Evolutionary conservation across 345 rosid genomes (phyloP).

Genomic region (Sonneratia caseolaris): DNA sequence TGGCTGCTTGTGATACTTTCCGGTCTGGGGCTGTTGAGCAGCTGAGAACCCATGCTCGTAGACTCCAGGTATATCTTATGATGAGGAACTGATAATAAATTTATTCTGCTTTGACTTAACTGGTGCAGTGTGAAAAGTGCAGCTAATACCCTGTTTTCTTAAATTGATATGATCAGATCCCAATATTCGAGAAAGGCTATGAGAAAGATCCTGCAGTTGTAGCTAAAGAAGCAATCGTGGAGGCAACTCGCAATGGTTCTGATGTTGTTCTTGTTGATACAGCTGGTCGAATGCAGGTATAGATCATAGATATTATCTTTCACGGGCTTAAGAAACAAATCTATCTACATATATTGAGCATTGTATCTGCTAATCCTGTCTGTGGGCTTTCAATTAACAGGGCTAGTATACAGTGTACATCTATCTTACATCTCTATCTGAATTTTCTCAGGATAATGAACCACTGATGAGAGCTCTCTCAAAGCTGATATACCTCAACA

Average conservation of each 20-base stretch:
- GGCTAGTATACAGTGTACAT: background rate
- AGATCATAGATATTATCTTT: background rate
- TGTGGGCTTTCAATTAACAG: background rate
- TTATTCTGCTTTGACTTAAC: background rate
- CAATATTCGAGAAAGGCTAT: constrained; percentile 95
- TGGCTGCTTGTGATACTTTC: constrained; percentile 99
- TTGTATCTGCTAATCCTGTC: background rate
- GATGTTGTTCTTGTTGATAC: constrained; percentile 99
- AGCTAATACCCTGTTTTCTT: constrained; percentile 1
- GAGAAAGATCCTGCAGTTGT: constrained; percentile 97
- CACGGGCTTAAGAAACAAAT: background rate
- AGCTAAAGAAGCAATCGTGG: constrained; percentile 96
- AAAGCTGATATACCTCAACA: constrained; percentile 75
- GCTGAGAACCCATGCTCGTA: constrained; percentile 90
- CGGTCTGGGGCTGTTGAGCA: constrained; percentile 99
- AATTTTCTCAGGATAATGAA: constrained; percentile 62
- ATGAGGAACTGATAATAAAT: background rate
- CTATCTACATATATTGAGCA: background rate
- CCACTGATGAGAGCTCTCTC: constrained; percentile 98
- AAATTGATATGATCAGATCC: constrained; percentile 37
- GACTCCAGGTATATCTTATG: constrained; percentile 58
- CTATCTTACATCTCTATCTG: background rate
- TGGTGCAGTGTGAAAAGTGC: background rate
- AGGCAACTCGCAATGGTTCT: constrained; percentile 71
- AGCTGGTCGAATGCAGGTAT: constrained; percentile 97